Evolutionary conservation across 1,284 basidiomycete genomes (phyloP).

Genomic region (Hortiboletus rubellus): DNA sequence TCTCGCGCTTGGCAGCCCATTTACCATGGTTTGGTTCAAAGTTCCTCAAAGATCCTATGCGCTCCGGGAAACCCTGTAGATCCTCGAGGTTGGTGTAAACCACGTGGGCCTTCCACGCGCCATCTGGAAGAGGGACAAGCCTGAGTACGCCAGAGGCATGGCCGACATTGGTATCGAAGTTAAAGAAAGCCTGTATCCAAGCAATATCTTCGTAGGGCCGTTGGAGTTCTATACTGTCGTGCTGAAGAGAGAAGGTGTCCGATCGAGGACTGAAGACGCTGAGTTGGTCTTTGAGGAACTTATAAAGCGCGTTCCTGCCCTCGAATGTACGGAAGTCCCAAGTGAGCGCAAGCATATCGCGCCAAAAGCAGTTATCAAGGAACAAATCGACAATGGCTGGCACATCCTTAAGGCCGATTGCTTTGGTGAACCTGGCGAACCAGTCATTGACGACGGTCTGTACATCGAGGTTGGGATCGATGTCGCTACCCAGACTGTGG

Average conservation of each 20-base stretch:
- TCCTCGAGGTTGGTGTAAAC: slow-evolving; percentile 41
- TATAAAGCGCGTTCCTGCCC: slow-evolving; percentile 39
- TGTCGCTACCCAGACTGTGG: slow-evolving; percentile 17
- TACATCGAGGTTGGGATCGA: slow-evolving; percentile 22
- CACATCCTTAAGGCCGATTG: slow-evolving; percentile 23
- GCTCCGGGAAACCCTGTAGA: slow-evolving; percentile 44
- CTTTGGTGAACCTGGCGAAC: slow-evolving; percentile 26
- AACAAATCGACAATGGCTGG: slow-evolving; percentile 35
- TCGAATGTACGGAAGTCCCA: slow-evolving; percentile 65
- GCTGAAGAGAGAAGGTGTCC: slow-evolving; percentile 24
- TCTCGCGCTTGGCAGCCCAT: slow-evolving; percentile 40
- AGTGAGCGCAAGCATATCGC: slow-evolving; percentile 60
- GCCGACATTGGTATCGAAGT: slow-evolving; percentile 53
- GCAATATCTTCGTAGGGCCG: slow-evolving; percentile 50
- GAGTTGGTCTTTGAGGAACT: slow-evolving; percentile 48
- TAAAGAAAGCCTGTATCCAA: slow-evolving; percentile 54
- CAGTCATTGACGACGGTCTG: slow-evolving; percentile 17
- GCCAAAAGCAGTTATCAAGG: slow-evolving; percentile 52
- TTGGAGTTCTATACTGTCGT: slow-evolving; percentile 32
- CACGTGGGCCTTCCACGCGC: slow-evolving; percentile 50
- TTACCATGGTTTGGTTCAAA: slow-evolving; percentile 40
- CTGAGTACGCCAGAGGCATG: slow-evolving; percentile 48
- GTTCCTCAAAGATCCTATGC: slow-evolving; percentile 38
- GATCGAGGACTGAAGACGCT: slow-evolving; percentile 30
- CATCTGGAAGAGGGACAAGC: slow-evolving; percentile 47